Base-by-base conservation (phyloP, 2,329 filamentous ascomycete species). In the Magnaporthiopsis rhizophila region DNA sequence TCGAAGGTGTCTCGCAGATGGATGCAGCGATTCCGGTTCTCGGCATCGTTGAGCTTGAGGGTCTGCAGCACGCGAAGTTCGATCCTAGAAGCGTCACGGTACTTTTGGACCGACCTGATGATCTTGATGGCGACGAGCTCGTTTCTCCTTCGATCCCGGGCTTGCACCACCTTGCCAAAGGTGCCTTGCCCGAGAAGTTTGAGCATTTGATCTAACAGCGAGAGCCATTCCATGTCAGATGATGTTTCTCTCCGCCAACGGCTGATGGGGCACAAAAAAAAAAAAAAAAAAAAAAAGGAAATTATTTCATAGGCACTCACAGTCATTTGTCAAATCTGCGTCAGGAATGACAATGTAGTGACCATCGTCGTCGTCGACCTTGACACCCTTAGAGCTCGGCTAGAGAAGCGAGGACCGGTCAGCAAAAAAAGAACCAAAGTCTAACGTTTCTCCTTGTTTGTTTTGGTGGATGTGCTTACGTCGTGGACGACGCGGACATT, bases 111-210 rank as follows among this genome's bases (percentile, higher is more conserved):
- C 1, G 95, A 97, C 69, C 95, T 89, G 69, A 99, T 98, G 75
- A 99, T 96, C 77, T 99, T 99, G 76, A 99, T 92, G 45, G 95
- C 95, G 56, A 96, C 96, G 6, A 82, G 74, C 74, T 93, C 91
- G 69, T 89, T 89, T 67, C 87, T 88, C 71, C 85, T 85, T 66
- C 86, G 86, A 74, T 99, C 95, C 70, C 86, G 88, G 63, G 95
- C 95, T 76, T 97, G 90, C 24, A 99, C 95, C 21, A 99, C 95
- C 76, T 99, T 99, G 73, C 95, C 95, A 74, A 99, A 99, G 0
- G 95, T 99, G 68, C 95, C 95, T 78, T 99, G 95, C 28, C 95
- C 95, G 15, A 99, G 88, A 34, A 98, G 83, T 70, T 92, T 92
- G 67, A 89, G 82, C 70, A 99, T 94, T 78, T 90, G 87, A 76